Percentiles rank a stretch among this genome's conserved stretches.
Conservation (phyloP, 2,329 filamentous ascomycete genomes). For the Setomelanomma holmii region DNA sequence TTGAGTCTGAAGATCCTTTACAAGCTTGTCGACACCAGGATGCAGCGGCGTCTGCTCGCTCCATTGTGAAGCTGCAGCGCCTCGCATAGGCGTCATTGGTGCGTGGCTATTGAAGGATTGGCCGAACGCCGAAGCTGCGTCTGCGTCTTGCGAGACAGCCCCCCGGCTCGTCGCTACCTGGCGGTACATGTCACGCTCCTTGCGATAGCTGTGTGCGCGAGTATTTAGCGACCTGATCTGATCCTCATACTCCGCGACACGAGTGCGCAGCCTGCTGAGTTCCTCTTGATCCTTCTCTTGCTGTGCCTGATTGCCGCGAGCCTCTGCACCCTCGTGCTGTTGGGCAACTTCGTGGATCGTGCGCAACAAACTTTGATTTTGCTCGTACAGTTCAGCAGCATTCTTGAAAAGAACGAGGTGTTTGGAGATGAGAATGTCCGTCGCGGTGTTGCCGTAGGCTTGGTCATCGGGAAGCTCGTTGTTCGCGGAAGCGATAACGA, state of each 20-base stretch:
- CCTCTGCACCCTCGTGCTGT: constrained; percentile 90
- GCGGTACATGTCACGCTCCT: constrained; percentile 96
- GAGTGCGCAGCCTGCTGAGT: constrained; percentile 74
- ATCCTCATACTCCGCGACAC: constrained; percentile 80
- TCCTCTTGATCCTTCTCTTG: constrained; percentile 68
- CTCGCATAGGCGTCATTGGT: constrained; percentile 52
- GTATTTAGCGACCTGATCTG: constrained; percentile 82
- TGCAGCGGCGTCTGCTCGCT: constrained; percentile 59
- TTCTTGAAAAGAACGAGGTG: constrained; percentile 90
- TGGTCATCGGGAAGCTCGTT: constrained; percentile 74
- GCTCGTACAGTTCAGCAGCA: constrained; percentile 81
- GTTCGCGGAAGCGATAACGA: constrained; percentile 78
- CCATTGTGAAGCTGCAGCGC: constrained; percentile 43
- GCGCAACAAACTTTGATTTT: constrained; percentile 84
- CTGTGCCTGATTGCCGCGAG: constrained; percentile 65
- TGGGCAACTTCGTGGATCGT: constrained; percentile 85
- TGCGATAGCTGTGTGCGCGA: constrained; percentile 90
- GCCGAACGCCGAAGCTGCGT: constrained; percentile 24
- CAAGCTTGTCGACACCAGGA: constrained; percentile 75
- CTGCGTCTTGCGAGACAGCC: constrained; percentile 57
- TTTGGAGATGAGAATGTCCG: constrained; percentile 86
- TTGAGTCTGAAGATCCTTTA: constrained; percentile 87
- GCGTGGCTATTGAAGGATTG: constrained; percentile 26
- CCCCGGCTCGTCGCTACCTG: constrained; percentile 85
- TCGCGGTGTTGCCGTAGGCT: constrained; percentile 75